Evolutionary conservation across 2,329 filamentous ascomycete genomes (phyloP).

Genomic region (Leptosphaerulina australis): DNA sequence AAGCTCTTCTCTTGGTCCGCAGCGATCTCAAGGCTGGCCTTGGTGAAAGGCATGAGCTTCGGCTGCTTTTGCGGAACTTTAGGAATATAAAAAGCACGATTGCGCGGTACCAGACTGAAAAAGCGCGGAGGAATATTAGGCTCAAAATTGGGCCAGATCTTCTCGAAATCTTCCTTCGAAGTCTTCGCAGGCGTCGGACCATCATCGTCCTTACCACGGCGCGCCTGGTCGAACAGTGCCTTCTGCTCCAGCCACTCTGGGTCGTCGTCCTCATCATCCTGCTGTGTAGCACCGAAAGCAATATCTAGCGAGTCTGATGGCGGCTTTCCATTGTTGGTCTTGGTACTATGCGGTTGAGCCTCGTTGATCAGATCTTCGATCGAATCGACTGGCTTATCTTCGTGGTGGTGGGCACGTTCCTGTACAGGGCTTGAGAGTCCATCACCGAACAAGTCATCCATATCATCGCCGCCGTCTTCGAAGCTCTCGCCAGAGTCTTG

Average conservation of each 20-base stretch:
- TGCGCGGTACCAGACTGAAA: slow-evolving; percentile 80
- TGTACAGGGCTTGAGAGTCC: slow-evolving; percentile 33
- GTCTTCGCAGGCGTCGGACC: slow-evolving; percentile 73
- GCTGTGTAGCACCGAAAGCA: slow-evolving; percentile 24
- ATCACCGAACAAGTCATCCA: slow-evolving; percentile 42
- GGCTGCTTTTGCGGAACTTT: slow-evolving; percentile 81
- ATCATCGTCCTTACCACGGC: slow-evolving; percentile 48
- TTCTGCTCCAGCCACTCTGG: slow-evolving; percentile 44
- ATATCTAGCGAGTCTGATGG: slow-evolving; percentile 26
- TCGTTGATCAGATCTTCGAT: slow-evolving; percentile 29
- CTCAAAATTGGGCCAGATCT: slow-evolving; percentile 81
- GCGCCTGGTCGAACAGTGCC: slow-evolving; percentile 39
- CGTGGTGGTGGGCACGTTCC: slow-evolving; percentile 38
- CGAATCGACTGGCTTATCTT: slow-evolving; percentile 48
- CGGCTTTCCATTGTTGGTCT: slow-evolving; percentile 23
- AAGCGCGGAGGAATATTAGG: slow-evolving; percentile 77
- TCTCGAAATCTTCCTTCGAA: slow-evolving; percentile 75
- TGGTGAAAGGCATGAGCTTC: slow-evolving; percentile 82
- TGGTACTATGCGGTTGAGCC: slow-evolving; percentile 10
- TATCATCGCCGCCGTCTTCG: slow-evolving; percentile 15
- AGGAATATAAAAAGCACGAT: slow-evolving; percentile 76
- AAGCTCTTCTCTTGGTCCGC: slow-evolving; percentile 87
- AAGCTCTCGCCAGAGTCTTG: slow-evolving; percentile 57
- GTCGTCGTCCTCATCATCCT: slow-evolving; percentile 43
- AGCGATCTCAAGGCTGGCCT: slow-evolving; percentile 84